Conservation (phyloP, 225 moss, liverwort and hornwort genomes). For the Thuidium tamariscinum region DNA sequence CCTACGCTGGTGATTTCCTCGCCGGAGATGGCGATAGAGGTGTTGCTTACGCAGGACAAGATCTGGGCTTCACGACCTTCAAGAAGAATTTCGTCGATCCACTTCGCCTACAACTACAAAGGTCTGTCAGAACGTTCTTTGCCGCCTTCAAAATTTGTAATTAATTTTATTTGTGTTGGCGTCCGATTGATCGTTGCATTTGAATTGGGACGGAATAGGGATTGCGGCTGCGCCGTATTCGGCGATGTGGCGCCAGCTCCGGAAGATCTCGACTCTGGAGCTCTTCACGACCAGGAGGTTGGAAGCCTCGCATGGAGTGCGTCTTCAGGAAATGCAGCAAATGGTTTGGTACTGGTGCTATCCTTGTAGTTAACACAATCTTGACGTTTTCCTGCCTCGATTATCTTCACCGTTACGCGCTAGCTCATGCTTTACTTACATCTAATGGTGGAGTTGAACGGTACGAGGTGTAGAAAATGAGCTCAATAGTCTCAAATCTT, state of each 20-base stretch:
- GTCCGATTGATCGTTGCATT: background rate
- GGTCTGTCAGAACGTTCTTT: background rate
- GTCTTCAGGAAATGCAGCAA: slow-evolving; percentile 20
- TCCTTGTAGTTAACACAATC: background rate
- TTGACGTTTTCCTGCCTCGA: background rate
- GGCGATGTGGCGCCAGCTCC: slow-evolving; percentile 23
- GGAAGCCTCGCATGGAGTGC: slow-evolving; percentile 7
- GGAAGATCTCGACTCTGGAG: slow-evolving; percentile 23
- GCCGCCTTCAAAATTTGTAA: background rate
- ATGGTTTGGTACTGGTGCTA: background rate
- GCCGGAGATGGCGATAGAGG: slow-evolving; percentile 5
- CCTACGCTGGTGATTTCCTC: slow-evolving; percentile 10
- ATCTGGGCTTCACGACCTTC: slow-evolving; percentile 15
- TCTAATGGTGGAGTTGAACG: no score
- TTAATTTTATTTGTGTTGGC: background rate
- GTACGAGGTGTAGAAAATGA: background rate
- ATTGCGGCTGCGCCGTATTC: slow-evolving; percentile 27
- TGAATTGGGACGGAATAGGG: background rate
- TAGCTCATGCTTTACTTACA: background rate
- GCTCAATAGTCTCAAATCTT: background rate
- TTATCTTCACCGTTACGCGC: background rate
- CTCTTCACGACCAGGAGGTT: slow-evolving; percentile 1
- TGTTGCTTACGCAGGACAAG: slow-evolving; percentile 22
- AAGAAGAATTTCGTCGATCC: background rate
- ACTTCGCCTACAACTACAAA: slow-evolving; percentile 34